A percentile compares a stretch with the other conserved stretches of the same genome.
Evolutionary conservation across 1,139 yeast genomes (phyloP).

Genomic region (Suhomyces maxii): DNA sequence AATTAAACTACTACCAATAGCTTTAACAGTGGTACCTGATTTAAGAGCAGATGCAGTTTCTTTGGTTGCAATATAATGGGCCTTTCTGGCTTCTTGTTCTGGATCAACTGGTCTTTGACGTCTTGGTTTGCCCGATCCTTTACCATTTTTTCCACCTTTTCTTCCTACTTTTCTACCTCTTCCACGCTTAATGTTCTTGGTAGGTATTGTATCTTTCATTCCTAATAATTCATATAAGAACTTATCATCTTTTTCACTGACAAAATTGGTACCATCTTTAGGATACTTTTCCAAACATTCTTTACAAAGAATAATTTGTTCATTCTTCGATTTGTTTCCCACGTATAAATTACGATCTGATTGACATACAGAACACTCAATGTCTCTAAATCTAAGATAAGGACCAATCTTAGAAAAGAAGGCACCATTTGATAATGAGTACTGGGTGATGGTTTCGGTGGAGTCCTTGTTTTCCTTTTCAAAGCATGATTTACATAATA

Average conservation of each 20-base stretch:
- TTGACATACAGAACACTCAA: conserved; percentile 48
- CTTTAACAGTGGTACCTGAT: conserved; percentile 44
- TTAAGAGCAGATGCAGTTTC: conserved; percentile 36
- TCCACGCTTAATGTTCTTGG: conserved; percentile 16
- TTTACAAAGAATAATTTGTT: conserved; percentile 38
- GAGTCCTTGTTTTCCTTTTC: conserved; percentile 45
- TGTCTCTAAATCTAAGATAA: conserved; percentile 51
- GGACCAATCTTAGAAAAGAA: conserved; percentile 48
- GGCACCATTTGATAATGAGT: conserved; percentile 56
- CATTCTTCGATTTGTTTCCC: conserved; percentile 21
- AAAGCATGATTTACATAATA: conserved; percentile 51
- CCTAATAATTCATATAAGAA: conserved; percentile 52
- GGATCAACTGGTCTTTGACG: conserved; percentile 29
- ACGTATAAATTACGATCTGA: conserved; percentile 43
- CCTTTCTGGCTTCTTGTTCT: conserved; percentile 40
- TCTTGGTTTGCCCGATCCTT: neutral
- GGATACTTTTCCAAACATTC: conserved; percentile 37
- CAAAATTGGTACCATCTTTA: conserved; percentile 23
- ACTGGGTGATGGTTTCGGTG: conserved; percentile 49
- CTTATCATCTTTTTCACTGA: conserved; percentile 48
- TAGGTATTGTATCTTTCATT: conserved; percentile 41
- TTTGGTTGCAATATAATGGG: conserved; percentile 37
- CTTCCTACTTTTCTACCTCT: conserved; percentile 26
- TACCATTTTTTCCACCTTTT: conserved; percentile 25
- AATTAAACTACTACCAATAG: conserved; percentile 30